phyloP scores from a whole-genome alignment of 345 rosid genomes.

The Citrus glauca region DNA sequence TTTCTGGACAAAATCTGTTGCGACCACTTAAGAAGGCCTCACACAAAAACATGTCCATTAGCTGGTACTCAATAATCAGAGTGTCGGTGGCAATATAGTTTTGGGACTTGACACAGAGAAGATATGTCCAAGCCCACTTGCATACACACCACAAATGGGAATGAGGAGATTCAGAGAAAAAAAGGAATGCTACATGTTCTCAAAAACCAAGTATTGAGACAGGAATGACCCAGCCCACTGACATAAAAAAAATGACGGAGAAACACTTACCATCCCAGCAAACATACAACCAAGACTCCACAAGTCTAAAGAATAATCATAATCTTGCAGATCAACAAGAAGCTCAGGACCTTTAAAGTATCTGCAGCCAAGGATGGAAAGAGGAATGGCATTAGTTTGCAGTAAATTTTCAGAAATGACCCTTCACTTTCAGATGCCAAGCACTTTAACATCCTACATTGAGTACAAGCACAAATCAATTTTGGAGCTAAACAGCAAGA shows the following conservation, averaged over 20 bases:
- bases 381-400: background rate
- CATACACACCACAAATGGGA: constrained; percentile 18
- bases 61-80: constrained; percentile 1
- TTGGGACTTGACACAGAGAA: background rate
- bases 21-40: background rate
- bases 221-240: background rate
- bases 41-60: background rate
- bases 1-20: background rate
- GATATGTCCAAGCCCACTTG: constrained; percentile 12
- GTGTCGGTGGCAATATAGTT: background rate
- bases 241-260: constrained; percentile 2
- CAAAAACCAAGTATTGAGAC: background rate
- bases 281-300: constrained; percentile 99
- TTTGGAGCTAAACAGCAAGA: background rate
- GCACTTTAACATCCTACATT: background rate
- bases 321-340: constrained; percentile 95
- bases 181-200: background rate
- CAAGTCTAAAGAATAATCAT: constrained; percentile 93
- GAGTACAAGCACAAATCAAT: background rate
- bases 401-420: background rate
- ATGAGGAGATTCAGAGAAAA: constrained; percentile 10
- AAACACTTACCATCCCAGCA: constrained; percentile 85
- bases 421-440: background rate
- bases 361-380: constrained; percentile 33
- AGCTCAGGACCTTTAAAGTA: constrained; percentile 99